Evolutionary conservation across 441 rosid species (phyloP), one percentile per base, ranked within the genome.

Genomic region (Gossypium schwendimanii): DNA sequence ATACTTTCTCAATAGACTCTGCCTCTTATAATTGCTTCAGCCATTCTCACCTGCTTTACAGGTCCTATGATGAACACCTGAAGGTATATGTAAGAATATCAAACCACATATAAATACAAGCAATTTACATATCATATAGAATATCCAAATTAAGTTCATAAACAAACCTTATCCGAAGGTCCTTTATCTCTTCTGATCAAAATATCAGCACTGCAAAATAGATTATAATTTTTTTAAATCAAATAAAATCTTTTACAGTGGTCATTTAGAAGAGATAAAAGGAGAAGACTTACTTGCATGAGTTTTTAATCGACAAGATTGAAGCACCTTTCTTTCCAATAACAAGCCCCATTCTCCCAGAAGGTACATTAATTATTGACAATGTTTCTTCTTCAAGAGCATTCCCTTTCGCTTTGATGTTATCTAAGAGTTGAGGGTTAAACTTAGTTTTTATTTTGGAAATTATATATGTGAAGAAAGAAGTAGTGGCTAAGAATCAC

Each of bases 1-100:
- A 62, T 62, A 20, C 41, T 10, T 26, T 26, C 24, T 67, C 50
- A 67, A 67, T 9, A 72, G 90, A 88, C 84, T 78, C 81, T 88
- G 69, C 98, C 97, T 81, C 93, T 88, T 78, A 94, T 74, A 68
- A 92, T 87, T 75, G 97, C 98, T 77, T 90, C 97, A 12, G 97
- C 97, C 80, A 89, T 92, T 77, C 91, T 89, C 84, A 92, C 97
- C 78, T 89, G 88, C 79, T 79, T 87, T 82, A 87, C 82, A 1
- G 96, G 88, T 76, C 98, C 97, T 41, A 92, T 90, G 70, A 92
- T 82, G 83, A 88, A 92, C 26, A 88, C 87, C 97, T 90, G 58
- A 39, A n/a, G 50, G 36, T 26, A 7, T 0, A 47, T 21, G 6
- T 36, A 64, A 5, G 54, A 64, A 7, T 20, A 41, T 12, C 54